These are phyloP conservation scores for Arthrinium phaeospermum DNA, from an alignment of 2,329 filamentous ascomycete genomes.

Conservation along the genomic window DNA sequence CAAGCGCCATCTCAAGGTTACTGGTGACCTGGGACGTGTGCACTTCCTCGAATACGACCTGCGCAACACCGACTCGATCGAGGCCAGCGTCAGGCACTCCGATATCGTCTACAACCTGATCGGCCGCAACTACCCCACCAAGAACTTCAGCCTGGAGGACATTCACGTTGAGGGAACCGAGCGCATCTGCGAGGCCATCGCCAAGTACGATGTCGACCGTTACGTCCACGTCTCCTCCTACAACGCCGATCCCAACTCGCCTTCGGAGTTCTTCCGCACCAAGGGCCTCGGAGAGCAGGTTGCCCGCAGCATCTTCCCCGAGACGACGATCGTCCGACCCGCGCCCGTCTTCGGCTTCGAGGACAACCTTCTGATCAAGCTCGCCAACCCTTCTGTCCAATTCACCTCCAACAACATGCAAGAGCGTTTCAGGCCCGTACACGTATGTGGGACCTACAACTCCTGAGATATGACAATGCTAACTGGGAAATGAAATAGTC, in stretches of 20 bases:
- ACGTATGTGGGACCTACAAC: constrained; percentile 61
- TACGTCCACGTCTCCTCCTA: constrained; percentile 97
- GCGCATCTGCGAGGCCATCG: constrained; percentile 90
- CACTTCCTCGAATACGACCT: constrained; percentile 95
- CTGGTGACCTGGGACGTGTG: constrained; percentile 91
- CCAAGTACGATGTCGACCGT: constrained; percentile 97
- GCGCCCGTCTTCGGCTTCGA: constrained; percentile 95
- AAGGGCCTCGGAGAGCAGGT: constrained; percentile 88
- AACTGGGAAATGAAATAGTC: constrained; percentile 54
- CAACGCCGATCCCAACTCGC: constrained; percentile 81
- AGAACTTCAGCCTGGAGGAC: constrained; percentile 94
- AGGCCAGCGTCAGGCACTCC: constrained; percentile 95
- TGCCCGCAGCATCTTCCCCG: constrained; percentile 87
- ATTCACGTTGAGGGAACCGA: constrained; percentile 92
- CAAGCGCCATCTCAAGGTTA: constrained; percentile 94
- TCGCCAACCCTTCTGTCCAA: constrained; percentile 80
- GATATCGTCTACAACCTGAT: constrained; percentile 97
- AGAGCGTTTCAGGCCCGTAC: constrained; percentile 88
- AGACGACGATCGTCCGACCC: constrained; percentile 95
- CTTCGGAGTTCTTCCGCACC: constrained; percentile 88
- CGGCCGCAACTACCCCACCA: constrained; percentile 93
- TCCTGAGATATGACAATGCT: neutral
- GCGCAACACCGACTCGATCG: constrained; percentile 91
- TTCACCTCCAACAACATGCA: constrained; percentile 94
- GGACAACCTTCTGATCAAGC: constrained; percentile 85